Evolutionary conservation across 176 grass and related monocot genomes (phyloP), one percentile per base, ranked within the genome.

Genomic region (Carex cristatella): DNA sequence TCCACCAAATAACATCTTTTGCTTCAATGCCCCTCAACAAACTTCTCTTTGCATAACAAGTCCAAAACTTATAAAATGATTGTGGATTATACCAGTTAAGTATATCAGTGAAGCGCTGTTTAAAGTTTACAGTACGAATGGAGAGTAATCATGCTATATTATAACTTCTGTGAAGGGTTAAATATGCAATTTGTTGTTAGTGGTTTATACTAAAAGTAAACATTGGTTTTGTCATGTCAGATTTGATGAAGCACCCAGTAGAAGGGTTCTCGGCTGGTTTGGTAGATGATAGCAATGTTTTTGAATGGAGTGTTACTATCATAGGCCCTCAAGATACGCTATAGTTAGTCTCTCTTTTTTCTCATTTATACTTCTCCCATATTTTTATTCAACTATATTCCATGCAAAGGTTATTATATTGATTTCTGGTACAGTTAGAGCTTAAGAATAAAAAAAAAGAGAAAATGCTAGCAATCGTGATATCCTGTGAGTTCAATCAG

Each of bases 171-270:
- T 61, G 16, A 61, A 61, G 3, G 14, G 11, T 58, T 3, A 58
- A 15, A 18, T 58, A 58, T 58, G 56, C 44, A 46, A 46, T 46
- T 46, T 46, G 44, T 46, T 46, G 44, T 46, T 46, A 46, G 44
- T 7, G 44, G 6, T 7, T 46, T 46, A 9, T 46, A 46, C 56
- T 15, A 58, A 58, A 58, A 58, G 15, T 58, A 58, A 13, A 58
- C 14, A 58, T 58, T 58, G 56, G 56, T 58, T 68, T 68, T 35
- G 33, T 44, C 42, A 7, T 80, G 8, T 59, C 54, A 80, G 77
- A 80, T 80, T 61, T 80, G 77, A 80, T 80, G 77, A 80, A 80
- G 51, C n/a, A 80, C 35, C 77, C 77, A 11, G 77, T 80, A 14
- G 77, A 80, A n/a, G 77, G 77, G 7, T 80, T 80, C 77, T 80